Conservation (phyloP, 2,329 filamentous ascomycete species). For the Sporothrix pseudoabietina region DNA sequence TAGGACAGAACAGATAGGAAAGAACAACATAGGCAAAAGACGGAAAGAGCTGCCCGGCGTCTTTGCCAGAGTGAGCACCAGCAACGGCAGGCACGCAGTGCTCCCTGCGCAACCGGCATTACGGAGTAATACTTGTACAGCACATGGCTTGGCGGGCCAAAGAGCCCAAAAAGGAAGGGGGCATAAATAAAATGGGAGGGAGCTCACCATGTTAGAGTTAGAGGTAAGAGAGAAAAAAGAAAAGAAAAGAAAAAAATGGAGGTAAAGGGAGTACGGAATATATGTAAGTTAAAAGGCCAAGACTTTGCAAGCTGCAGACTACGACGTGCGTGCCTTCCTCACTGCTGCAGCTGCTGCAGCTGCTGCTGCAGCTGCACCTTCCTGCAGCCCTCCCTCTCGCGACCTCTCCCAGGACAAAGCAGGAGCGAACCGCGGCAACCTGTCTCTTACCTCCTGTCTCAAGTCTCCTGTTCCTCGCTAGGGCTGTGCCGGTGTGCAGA, state of each 20-base stretch:
- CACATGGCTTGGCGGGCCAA: conserved; percentile 16
- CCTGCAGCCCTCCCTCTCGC: conserved; percentile 1
- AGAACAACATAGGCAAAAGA: background rate
- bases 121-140: background rate
- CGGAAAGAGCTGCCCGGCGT: background rate
- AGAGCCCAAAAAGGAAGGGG: conserved; percentile 6
- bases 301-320: conserved; percentile 12
- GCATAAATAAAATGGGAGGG: background rate
- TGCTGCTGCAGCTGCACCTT: background rate
- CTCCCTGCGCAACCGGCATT: background rate
- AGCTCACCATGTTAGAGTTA: background rate
- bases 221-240: too few relatives aligned
- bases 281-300: background rate
- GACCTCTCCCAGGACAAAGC: conserved; percentile 1
- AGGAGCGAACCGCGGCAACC: conserved; percentile 19
- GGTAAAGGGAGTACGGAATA: too few relatives aligned
- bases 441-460: background rate
- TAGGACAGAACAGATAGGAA: background rate
- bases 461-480: background rate
- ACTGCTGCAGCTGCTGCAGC: background rate
- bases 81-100: background rate
- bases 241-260: too few relatives aligned
- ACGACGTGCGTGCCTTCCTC: conserved; percentile 19
- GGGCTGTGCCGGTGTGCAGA: conserved; percentile 15
- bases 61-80: background rate